These are phyloP conservation scores for Mortierella sp. DNA, from an alignment of 371 early-diverging fungal species.

Conservation along the genomic window DNA sequence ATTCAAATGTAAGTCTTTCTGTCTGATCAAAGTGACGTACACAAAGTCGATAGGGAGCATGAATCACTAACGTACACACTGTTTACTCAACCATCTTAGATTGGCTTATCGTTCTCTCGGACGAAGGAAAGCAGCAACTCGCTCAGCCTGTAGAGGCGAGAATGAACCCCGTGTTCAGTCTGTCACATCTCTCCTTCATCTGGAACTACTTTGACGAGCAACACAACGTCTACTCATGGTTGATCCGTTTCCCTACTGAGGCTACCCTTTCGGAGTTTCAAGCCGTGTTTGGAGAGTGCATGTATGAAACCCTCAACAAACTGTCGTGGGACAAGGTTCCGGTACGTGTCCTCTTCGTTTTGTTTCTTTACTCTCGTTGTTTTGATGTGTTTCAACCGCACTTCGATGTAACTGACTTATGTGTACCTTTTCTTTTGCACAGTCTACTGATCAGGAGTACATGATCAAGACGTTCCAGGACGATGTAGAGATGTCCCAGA, in stretches of 20 bases:
- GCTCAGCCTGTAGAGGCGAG: conserved; percentile 74
- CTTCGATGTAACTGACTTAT: not conserved
- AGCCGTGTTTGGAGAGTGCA: conserved; percentile 70
- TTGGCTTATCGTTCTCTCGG: conserved; percentile 68
- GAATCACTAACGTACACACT: not conserved
- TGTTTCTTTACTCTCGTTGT: too few relatives aligned
- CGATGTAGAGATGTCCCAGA: conserved; percentile 65
- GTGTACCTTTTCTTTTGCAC: not conserved
- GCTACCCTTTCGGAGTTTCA: conserved; percentile 64
- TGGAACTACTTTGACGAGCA: conserved; percentile 62
- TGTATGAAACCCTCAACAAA: conserved; percentile 73
- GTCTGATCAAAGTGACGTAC: too few relatives aligned
- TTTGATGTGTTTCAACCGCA: not conserved
- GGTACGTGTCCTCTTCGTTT: conserved; percentile 25
- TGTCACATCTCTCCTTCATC: conserved; percentile 46
- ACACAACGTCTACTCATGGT: conserved; percentile 73
- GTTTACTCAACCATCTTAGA: conserved; percentile 26
- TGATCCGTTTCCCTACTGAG: conserved; percentile 67
- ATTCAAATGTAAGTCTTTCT: conserved; percentile 46
- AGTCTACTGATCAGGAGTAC: conserved; percentile 71
- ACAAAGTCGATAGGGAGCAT: too few relatives aligned
- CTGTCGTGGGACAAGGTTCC: conserved; percentile 59
- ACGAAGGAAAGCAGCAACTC: conserved; percentile 58
- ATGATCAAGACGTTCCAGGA: conserved; percentile 77
- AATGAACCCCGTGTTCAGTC: conserved; percentile 83